These are phyloP conservation scores for Suillus lakei DNA, from an alignment of 768 basidiomycete genomes.

Conservation along the genomic window DNA sequence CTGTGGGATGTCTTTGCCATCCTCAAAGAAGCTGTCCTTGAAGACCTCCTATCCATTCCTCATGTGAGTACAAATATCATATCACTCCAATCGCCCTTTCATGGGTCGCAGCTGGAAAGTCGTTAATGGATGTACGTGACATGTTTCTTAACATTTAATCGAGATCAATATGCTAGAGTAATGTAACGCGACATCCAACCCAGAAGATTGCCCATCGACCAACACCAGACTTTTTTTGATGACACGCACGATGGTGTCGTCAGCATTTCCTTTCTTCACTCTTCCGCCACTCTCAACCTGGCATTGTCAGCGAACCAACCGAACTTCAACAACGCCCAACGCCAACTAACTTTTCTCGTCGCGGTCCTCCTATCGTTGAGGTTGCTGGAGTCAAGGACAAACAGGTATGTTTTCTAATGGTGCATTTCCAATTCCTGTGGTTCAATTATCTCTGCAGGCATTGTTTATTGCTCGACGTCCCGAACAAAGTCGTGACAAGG, in stretches of 20 bases:
- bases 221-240: neutral
- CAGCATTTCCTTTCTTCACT: neutral
- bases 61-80: no score
- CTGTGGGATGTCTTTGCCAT: no score
- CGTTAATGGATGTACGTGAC: neutral
- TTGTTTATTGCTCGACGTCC: neutral
- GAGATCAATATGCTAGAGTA: neutral
- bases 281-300: neutral
- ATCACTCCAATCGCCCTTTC: neutral
- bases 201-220: no score
- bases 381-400: neutral
- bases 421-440: neutral
- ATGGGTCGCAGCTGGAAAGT: neutral
- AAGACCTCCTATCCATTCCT: no score
- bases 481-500: no score
- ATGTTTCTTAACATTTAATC: neutral
- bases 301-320: neutral
- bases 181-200: neutral
- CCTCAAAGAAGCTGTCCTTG: no score
- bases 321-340: neutral
- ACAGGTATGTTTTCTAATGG: neutral
- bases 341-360: neutral
- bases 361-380: neutral
- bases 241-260: neutral
- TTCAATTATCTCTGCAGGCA: neutral